phyloP scores from a whole-genome alignment of 2,329 filamentous ascomycete species.

The Epichloe coenophiala region DNA sequence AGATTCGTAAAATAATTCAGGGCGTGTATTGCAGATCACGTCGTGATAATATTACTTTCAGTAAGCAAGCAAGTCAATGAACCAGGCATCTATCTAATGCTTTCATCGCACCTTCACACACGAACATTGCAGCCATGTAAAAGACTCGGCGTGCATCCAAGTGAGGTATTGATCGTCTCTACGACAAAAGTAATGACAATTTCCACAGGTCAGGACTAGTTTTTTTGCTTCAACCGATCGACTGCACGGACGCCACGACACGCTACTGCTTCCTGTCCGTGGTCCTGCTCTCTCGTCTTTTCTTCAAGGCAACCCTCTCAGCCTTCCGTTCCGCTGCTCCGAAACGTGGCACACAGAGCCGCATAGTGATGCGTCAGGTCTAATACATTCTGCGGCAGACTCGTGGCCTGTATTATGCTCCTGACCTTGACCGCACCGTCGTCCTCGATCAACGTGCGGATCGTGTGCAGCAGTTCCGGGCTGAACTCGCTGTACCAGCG shows the following conservation, averaged over 20 bases:
- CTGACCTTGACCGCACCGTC: slow-evolving; percentile 95
- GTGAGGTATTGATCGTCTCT: not conserved
- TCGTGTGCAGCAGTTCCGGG: slow-evolving; percentile 72
- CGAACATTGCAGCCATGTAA: too few relatives aligned
- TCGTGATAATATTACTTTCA: too few relatives aligned
- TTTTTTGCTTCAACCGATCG: not conserved
- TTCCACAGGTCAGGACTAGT: too few relatives aligned
- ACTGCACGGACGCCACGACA: not conserved
- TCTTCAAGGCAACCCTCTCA: slow-evolving; percentile 21
- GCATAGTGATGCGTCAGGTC: slow-evolving; percentile 96
- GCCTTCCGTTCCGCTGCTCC: slow-evolving; percentile 83
- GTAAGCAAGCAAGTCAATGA: too few relatives aligned
- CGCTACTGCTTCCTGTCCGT: too few relatives aligned
- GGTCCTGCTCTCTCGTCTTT: not conserved
- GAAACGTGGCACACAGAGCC: slow-evolving; percentile 83
- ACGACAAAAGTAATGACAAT: too few relatives aligned
- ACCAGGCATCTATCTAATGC: too few relatives aligned
- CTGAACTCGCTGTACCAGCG: slow-evolving; percentile 99
- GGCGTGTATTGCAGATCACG: too few relatives aligned
- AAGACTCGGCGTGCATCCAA: not conserved
- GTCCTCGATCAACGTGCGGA: slow-evolving; percentile 89
- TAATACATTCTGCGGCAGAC: slow-evolving; percentile 79
- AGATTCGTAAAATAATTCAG: too few relatives aligned
- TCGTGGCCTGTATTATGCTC: slow-evolving; percentile 94
- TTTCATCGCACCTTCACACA: too few relatives aligned